Evolutionary conservation across 306 rosid genomes (phyloP).

Genomic region (Parietaria judaica): DNA sequence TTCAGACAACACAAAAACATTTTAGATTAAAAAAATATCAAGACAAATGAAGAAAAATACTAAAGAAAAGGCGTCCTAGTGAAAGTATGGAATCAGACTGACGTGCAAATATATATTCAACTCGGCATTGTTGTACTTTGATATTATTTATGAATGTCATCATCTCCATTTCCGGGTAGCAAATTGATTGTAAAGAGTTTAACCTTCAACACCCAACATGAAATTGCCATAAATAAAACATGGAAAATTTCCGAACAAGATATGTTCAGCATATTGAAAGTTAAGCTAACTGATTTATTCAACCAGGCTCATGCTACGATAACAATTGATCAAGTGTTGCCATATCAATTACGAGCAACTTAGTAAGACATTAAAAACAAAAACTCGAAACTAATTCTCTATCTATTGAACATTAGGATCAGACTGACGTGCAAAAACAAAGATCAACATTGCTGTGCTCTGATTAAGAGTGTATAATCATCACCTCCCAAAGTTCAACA

Average conservation of each 20-base stretch:
- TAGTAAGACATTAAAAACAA: no score
- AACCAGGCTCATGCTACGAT: no score
- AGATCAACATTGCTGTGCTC: slow-evolving; percentile 9
- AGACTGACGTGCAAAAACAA: slow-evolving; percentile 26
- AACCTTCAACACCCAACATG: no score
- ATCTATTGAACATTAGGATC: slow-evolving; percentile 11
- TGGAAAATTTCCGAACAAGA: no score
- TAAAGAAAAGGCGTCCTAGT: not conserved
- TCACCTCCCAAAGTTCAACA: slow-evolving; percentile 20
- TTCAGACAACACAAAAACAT: not conserved
- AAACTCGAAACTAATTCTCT: no score
- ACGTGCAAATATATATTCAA: slow-evolving; percentile 18
- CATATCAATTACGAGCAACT: no score
- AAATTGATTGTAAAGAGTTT: no score
- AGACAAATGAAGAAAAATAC: not conserved
- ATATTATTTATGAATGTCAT: not conserved
- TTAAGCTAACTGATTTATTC: no score
- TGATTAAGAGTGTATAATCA: slow-evolving; percentile 11
- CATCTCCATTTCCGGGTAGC: not conserved
- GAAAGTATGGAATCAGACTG: slow-evolving; percentile 26
- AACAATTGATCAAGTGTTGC: no score
- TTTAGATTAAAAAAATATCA: not conserved
- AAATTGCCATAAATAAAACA: no score
- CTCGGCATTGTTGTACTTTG: slow-evolving; percentile 18
- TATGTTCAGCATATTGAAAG: no score